phyloP scores from a whole-genome alignment of 139 green algal species.

The Chlamydomonas sp. region DNA sequence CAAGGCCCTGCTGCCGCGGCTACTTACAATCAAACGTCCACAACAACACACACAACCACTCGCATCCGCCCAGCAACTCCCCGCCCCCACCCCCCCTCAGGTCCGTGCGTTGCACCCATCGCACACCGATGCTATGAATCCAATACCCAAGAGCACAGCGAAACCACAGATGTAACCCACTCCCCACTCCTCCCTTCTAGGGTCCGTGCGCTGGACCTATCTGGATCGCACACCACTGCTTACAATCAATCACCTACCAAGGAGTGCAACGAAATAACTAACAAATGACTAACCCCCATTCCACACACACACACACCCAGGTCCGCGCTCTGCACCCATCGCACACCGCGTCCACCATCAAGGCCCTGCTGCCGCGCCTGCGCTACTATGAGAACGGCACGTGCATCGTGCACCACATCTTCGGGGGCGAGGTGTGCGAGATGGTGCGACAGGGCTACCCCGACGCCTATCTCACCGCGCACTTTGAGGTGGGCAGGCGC shows the following conservation, averaged over 20 bases:
- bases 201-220: too few relatives aligned
- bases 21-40: too few relatives aligned
- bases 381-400: constrained; percentile 83
- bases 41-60: too few relatives aligned
- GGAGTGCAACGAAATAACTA: background rate
- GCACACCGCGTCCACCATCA: constrained; percentile 54
- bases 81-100: constrained; percentile 64
- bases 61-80: too few relatives aligned
- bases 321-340: constrained; percentile 67
- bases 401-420: constrained; percentile 98
- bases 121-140: constrained; percentile 63
- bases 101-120: constrained; percentile 67
- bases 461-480: constrained; percentile 90
- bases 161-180: too few relatives aligned
- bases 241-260: too few relatives aligned
- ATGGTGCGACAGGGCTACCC: constrained; percentile 55
- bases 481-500: constrained; percentile 81
- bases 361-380: constrained; percentile 69
- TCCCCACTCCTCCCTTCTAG: too few relatives aligned
- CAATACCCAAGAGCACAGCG: too few relatives aligned
- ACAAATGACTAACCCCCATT: background rate
- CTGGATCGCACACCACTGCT: too few relatives aligned
- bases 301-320: constrained; percentile 64
- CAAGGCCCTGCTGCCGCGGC: constrained; percentile 62
- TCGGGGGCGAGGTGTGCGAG: constrained; percentile 72